Percentiles rank a stretch among this genome's conserved stretches.
Evolutionary conservation across 768 basidiomycete species (phyloP).

Genomic region (Kwoniella pini): DNA sequence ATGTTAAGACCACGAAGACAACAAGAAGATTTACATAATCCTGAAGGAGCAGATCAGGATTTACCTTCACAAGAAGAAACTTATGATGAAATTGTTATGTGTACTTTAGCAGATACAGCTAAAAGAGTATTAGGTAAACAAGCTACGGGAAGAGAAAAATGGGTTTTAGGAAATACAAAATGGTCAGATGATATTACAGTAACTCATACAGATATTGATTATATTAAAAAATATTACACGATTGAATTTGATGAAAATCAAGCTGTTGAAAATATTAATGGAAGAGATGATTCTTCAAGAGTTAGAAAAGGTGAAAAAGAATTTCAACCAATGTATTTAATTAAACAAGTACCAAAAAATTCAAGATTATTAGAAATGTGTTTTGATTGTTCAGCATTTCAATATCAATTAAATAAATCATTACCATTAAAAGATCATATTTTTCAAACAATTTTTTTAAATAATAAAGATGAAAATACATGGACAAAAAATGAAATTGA

Average conservation of each 20-base stretch:
- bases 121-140: constrained; percentile 57
- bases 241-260: constrained; percentile 49
- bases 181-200: constrained; percentile 59
- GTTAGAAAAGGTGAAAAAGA: constrained; percentile 47
- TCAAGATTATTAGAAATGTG: constrained; percentile 56
- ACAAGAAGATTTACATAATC: constrained; percentile 54
- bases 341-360: constrained; percentile 53
- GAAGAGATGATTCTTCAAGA: constrained; percentile 53
- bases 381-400: constrained; percentile 52
- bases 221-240: constrained; percentile 56
- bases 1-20: constrained; percentile 46
- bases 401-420: constrained; percentile 51
- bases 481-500: constrained; percentile 56
- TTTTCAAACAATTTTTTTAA: constrained; percentile 58
- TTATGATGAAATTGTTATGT: constrained; percentile 60
- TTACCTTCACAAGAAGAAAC: constrained; percentile 50
- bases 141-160: constrained; percentile 56
- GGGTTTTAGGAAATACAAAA: constrained; percentile 58
- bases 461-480: constrained; percentile 55
- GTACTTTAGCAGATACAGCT: constrained; percentile 58
- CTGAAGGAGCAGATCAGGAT: constrained; percentile 53
- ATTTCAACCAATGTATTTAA: constrained; percentile 58
- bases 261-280: constrained; percentile 49
- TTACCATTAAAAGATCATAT: constrained; percentile 55
- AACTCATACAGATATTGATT: constrained; percentile 58